These are phyloP conservation scores for Colletotrichum brevisporum DNA, from an alignment of 2,329 filamentous ascomycete genomes.

Conservation along the genomic window DNA sequence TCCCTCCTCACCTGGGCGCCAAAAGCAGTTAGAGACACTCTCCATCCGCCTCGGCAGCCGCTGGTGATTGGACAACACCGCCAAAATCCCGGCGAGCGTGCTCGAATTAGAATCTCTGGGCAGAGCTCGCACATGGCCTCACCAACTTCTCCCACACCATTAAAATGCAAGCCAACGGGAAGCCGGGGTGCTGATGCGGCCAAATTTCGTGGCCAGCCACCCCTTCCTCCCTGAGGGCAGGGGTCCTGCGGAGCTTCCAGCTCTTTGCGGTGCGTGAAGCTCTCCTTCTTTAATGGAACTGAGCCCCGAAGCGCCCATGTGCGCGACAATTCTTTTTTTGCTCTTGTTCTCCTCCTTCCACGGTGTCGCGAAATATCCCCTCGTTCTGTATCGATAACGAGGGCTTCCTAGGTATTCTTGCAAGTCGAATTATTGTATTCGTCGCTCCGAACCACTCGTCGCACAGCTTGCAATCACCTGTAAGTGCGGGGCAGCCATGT, in stretches of 20 bases:
- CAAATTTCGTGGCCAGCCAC: slow-evolving; percentile 25
- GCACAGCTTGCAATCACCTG: slow-evolving; percentile 17
- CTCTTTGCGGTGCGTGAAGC: slow-evolving; percentile 30
- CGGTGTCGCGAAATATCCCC: background rate
- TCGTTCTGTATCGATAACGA: background rate
- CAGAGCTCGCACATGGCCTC: background rate
- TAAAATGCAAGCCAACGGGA: slow-evolving; percentile 31
- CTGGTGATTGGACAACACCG: slow-evolving; percentile 31
- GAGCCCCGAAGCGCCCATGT: slow-evolving; percentile 28
- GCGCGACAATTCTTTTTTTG: slow-evolving; percentile 9
- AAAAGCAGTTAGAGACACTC: slow-evolving; percentile 34
- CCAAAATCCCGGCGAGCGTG: slow-evolving; percentile 4
- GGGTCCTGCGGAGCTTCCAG: slow-evolving; percentile 37
- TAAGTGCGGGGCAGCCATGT: slow-evolving; percentile 37
- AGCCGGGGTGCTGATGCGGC: slow-evolving; percentile 35
- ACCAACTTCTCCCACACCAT: slow-evolving; percentile 1
- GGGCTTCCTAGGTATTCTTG: background rate
- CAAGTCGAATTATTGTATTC: too few species aligned
- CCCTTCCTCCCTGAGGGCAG: slow-evolving; percentile 8
- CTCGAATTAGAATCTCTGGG: slow-evolving; percentile 31
- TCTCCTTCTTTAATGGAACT: slow-evolving; percentile 34
- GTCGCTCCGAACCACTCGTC: background rate
- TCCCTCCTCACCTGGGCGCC: slow-evolving; percentile 38
- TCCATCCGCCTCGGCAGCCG: slow-evolving; percentile 24
- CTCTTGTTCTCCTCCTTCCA: background rate